A percentile compares a stretch with the other conserved stretches of the same genome.
Evolutionary conservation across 2,329 filamentous ascomycete species (phyloP).

Genomic region (Neonectria ditissima): DNA sequence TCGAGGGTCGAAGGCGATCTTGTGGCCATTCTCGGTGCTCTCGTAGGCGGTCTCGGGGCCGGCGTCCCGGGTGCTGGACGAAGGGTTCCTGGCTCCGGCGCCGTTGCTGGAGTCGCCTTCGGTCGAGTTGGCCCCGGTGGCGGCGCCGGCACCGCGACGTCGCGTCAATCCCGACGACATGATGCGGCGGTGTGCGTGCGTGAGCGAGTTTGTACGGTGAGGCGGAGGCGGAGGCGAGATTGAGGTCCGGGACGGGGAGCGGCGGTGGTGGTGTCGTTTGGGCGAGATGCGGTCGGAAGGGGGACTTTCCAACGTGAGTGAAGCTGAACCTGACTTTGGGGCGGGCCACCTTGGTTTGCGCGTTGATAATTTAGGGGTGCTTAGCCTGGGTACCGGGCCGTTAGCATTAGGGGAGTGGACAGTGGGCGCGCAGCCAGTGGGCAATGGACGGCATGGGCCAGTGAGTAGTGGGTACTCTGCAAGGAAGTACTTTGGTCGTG

Average conservation of each 20-base stretch:
- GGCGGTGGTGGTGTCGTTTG: slow-evolving; percentile 29
- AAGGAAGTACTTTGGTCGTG: not conserved
- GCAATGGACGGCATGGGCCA: slow-evolving; percentile 5
- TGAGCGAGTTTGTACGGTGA: not conserved
- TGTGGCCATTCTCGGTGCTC: slow-evolving; percentile 94
- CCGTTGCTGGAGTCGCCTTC: slow-evolving; percentile 68
- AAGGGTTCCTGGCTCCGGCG: slow-evolving; percentile 67
- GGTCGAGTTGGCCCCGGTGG: slow-evolving; percentile 65
- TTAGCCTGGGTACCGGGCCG: slow-evolving; percentile 34
- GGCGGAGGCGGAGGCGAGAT: slow-evolving; percentile 21
- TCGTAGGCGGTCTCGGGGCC: slow-evolving; percentile 86
- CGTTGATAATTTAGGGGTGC: slow-evolving; percentile 46
- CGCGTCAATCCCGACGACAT: slow-evolving; percentile 67
- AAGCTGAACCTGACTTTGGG: slow-evolving; percentile 40
- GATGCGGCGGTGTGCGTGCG: slow-evolving; percentile 28
- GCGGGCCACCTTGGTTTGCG: slow-evolving; percentile 35
- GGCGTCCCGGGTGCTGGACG: slow-evolving; percentile 64
- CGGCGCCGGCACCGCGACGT: slow-evolving; percentile 78
- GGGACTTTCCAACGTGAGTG: slow-evolving; percentile 42
- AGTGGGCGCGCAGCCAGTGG: slow-evolving; percentile 14
- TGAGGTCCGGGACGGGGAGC: slow-evolving; percentile 24
- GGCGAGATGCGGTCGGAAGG: slow-evolving; percentile 43
- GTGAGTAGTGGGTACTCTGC: not conserved
- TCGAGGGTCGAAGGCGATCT: slow-evolving; percentile 96
- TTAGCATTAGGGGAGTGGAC: slow-evolving; percentile 33